phyloP scores from a whole-genome alignment of 106 monocot genomes.

The Dendrobium nobile region DNA sequence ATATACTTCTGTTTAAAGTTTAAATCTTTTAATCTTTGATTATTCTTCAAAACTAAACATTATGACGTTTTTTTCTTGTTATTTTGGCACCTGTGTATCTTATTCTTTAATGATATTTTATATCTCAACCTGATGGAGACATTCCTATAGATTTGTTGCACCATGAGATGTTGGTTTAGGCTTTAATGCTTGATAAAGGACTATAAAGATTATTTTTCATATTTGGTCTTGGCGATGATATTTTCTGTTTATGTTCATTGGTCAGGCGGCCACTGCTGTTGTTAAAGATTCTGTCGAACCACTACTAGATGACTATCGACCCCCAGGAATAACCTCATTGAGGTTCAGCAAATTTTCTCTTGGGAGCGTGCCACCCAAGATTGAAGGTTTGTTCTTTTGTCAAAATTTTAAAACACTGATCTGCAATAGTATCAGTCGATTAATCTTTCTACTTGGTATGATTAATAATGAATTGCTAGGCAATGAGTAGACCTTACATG shows the following conservation, averaged over 20 bases:
- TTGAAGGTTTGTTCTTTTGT: conserved; percentile 64
- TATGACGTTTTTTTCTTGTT: neutral
- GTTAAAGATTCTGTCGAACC: conserved; percentile 95
- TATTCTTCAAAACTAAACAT: neutral
- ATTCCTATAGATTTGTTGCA: neutral
- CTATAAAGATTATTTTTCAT: neutral
- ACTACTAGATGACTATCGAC: conserved; percentile 82
- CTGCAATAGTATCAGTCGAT: neutral
- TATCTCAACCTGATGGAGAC: neutral
- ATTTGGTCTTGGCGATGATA: neutral
- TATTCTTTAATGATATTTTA: neutral
- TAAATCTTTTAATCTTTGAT: neutral
- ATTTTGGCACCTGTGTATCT: neutral
- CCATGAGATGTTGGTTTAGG: neutral
- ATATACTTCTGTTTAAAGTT: neutral
- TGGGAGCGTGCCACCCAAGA: conserved; percentile 91
- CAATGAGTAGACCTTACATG: neutral
- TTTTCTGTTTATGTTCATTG: conserved; percentile 17
- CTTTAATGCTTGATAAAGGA: neutral
- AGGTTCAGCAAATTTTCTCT: conserved; percentile 95
- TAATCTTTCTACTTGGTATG: neutral
- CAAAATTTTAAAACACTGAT: neutral
- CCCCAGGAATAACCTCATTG: conserved; percentile 91
- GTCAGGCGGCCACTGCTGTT: conserved; percentile 72
- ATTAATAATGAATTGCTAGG: neutral